These are phyloP conservation scores for Fusarium abutilonis DNA, from an alignment of 2,329 filamentous ascomycete genomes.

Conservation along the genomic window DNA sequence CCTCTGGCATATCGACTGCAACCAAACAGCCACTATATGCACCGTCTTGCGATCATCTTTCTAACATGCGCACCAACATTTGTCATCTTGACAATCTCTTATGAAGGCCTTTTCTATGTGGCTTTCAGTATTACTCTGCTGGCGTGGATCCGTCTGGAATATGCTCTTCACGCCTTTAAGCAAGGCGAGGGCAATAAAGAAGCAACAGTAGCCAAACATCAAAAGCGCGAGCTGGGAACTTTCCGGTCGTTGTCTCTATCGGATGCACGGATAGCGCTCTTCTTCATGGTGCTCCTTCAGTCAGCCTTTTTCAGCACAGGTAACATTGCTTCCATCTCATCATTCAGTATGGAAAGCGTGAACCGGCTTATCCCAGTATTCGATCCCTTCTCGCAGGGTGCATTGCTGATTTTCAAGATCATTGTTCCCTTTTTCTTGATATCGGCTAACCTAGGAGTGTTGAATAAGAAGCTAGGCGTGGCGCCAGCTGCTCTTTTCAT, in stretches of 20 bases:
- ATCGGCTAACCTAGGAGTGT: slow-evolving; percentile 90
- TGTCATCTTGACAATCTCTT: slow-evolving; percentile 95
- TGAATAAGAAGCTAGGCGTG: slow-evolving; percentile 85
- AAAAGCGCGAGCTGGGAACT: slow-evolving; percentile 26
- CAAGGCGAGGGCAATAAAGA: slow-evolving; percentile 40
- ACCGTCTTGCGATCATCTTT: slow-evolving; percentile 88
- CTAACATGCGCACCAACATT: slow-evolving; percentile 92
- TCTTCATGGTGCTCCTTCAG: slow-evolving; percentile 95
- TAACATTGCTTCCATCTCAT: slow-evolving; percentile 92
- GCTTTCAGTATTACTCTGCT: slow-evolving; percentile 84
- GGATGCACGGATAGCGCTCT: slow-evolving; percentile 89
- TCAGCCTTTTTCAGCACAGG: slow-evolving; percentile 97
- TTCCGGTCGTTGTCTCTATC: slow-evolving; percentile 77
- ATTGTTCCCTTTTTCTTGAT: slow-evolving; percentile 94
- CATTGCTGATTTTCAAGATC: slow-evolving; percentile 86
- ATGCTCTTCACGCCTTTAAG: slow-evolving; percentile 64
- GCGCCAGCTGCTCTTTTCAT: slow-evolving; percentile 92
- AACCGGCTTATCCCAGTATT: slow-evolving; percentile 89
- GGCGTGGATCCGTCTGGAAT: slow-evolving; percentile 92
- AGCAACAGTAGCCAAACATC: slow-evolving; percentile 15
- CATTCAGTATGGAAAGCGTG: slow-evolving; percentile 93
- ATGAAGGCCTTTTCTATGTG: slow-evolving; percentile 96
- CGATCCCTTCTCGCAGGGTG: slow-evolving; percentile 90
- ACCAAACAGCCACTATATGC: slow-evolving; percentile 87
- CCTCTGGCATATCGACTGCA: slow-evolving; percentile 84